Conservation (phyloP, 768 basidiomycete species). For the Galerina sulciceps region DNA sequence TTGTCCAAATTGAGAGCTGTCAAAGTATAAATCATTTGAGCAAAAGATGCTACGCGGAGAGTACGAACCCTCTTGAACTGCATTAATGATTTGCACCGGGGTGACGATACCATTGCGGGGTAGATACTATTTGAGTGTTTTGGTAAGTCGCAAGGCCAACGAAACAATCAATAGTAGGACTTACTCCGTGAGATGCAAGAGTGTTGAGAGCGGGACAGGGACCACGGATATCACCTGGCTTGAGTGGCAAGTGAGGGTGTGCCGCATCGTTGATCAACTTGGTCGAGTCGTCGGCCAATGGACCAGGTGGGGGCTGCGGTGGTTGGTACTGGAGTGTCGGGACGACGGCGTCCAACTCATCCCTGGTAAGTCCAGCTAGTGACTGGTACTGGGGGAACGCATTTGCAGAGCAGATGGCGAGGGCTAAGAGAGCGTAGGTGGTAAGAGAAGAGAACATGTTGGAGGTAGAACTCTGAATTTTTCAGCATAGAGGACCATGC, state of each 20-base stretch:
- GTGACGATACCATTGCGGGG: conserved; percentile 15
- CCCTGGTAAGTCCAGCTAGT: conserved; percentile 26
- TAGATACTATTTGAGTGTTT: conserved; percentile 9
- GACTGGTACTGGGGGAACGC: conserved; percentile 28
- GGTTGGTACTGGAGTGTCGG: conserved; percentile 9
- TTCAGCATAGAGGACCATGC: neutral
- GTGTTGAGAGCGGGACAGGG: conserved; percentile 22
- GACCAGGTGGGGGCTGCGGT: conserved; percentile 14
- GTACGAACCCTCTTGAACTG: conserved; percentile 18
- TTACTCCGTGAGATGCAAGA: conserved; percentile 24
- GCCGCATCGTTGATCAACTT: neutral
- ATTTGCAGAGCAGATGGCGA: neutral
- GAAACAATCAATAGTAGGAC: neutral
- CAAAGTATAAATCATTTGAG: neutral
- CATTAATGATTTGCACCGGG: conserved; percentile 11
- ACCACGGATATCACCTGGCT: too few species aligned
- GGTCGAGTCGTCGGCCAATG: conserved; percentile 16
- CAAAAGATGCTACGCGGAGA: neutral
- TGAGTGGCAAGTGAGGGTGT: conserved; percentile 20
- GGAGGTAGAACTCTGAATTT: neutral
- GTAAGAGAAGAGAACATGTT: conserved; percentile 5
- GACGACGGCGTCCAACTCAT: conserved; percentile 21
- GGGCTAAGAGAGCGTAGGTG: neutral
- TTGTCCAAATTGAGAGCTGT: conserved; percentile 9
- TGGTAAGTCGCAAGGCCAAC: neutral